Base-by-base conservation (phyloP, 73 alveolate species). In the Paramecium sonneborni region DNA sequence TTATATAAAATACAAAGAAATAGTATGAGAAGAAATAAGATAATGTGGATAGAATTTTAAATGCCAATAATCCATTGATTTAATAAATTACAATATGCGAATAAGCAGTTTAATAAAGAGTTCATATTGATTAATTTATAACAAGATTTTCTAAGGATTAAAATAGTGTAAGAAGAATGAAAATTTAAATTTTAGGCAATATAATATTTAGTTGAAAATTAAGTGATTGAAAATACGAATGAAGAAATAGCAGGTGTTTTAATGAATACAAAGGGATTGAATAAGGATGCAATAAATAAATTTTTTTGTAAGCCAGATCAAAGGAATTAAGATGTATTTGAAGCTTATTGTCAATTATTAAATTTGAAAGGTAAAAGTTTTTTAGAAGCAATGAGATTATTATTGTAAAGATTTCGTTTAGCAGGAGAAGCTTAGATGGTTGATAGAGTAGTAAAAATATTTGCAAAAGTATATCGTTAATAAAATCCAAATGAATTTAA, bases 391-490 rank as follows among this genome's bases (percentile, higher is more conserved):
- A 38, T 95, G 86, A 93, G 97, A 85, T 72, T 93, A 11, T 93
- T 90, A 46, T 58, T 95, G 44, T 82, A 76, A 23, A 86, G 85
- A 41, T 95, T 95, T 57, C 91, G 96, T 76, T 86, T 93, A 20
- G 95, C 97, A 12, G 97, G 97, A 48, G 97, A 95, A 52, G 92
- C 95, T 6, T 34, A 95, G 62, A 62, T 93, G 82, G 94, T 95
- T 1, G 97, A 95, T 62, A 95, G 97, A 57, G 93, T 95, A 1
- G 92, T 95, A 8, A 92, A 91, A 48, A 37, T 43, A 21, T 95
- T 95, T 67, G 85, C 96, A 18, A 89, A 38, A 35, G 93, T 92
- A 6, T 95, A 93, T 85, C 84, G 43, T 43, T 41, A 58, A 24
- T 95, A 95, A 82, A 93, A 95, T 85, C 94, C 95, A 10, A 20